phyloP scores from a whole-genome alignment of 108 stramenopile species.

The Fistulifera pelliculosa region DNA sequence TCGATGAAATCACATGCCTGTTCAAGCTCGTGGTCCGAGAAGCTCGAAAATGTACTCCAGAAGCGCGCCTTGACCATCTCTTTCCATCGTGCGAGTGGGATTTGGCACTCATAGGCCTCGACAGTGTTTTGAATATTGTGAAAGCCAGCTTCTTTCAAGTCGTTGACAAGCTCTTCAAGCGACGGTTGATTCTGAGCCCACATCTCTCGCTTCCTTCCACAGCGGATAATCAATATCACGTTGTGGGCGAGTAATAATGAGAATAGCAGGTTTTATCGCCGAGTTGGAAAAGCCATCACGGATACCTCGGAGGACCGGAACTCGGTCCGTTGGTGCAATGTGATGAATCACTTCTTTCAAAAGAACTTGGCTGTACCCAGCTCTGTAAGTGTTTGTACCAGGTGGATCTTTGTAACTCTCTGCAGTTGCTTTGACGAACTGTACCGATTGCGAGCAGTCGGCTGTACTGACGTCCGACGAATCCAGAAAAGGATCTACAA shows the following conservation, averaged over 20 bases:
- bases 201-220: constrained; percentile 39
- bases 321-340: constrained; percentile 23
- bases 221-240: constrained; percentile 64
- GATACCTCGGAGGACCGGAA: constrained; percentile 38
- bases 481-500: constrained; percentile 58
- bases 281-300: constrained; percentile 9
- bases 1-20: constrained; percentile 29
- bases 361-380: constrained; percentile 31
- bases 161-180: constrained; percentile 18
- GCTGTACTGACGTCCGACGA: background rate
- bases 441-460: constrained; percentile 1
- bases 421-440: constrained; percentile 48
- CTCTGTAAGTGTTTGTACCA: constrained; percentile 7
- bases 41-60: constrained; percentile 69
- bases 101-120: constrained; percentile 35
- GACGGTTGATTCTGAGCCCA: constrained; percentile 57
- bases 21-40: constrained; percentile 44
- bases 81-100: constrained; percentile 32
- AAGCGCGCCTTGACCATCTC: constrained; percentile 42
- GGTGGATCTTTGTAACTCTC: constrained; percentile 24
- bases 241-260: constrained; percentile 57
- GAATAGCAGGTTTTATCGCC: constrained; percentile 9
- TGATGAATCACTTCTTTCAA: constrained; percentile 58
- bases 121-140: constrained; percentile 16
- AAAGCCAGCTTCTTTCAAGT: constrained; percentile 47